These are phyloP conservation scores for Canna indica DNA, from an alignment of 176 grass and related monocot species.

Conservation along the genomic window DNA sequence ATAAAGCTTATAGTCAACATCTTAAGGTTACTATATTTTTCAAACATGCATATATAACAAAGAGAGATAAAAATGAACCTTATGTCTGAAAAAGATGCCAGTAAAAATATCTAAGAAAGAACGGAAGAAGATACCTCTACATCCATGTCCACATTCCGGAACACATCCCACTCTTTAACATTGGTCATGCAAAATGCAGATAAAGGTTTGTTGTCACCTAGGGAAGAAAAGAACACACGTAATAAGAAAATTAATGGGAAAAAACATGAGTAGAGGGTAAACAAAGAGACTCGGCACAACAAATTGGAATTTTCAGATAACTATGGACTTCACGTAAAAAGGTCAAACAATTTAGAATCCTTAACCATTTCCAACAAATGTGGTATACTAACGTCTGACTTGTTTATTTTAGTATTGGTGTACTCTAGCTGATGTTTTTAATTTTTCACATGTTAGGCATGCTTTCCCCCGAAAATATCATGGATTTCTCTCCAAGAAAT, in stretches of 20 bases:
- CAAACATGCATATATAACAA: not conserved
- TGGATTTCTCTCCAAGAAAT: no score
- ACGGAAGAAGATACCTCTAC: constrained; percentile 36
- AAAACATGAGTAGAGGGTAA: constrained; percentile 3
- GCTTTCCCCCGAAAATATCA: no score
- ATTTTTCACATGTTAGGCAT: no score
- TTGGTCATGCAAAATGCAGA: constrained; percentile 79
- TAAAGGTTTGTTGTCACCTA: constrained; percentile 54
- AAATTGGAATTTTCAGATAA: no score
- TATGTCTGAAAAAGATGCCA: not conserved
- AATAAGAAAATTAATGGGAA: constrained; percentile 8
- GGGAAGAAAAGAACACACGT: not conserved
- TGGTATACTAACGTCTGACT: no score
- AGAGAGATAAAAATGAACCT: not conserved
- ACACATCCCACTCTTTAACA: constrained; percentile 64
- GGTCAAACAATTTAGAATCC: no score
- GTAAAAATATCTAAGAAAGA: not conserved
- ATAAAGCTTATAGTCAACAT: no score
- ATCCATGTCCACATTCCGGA: constrained; percentile 90
- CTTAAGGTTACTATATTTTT: no score
- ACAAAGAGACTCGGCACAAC: not conserved
- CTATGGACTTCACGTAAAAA: no score
- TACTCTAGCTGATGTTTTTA: no score
- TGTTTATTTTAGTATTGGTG: no score
- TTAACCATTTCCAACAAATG: no score